These are phyloP conservation scores for Cryptococcus sp. DNA, from an alignment of 1,284 basidiomycete species.

Conservation along the genomic window DNA sequence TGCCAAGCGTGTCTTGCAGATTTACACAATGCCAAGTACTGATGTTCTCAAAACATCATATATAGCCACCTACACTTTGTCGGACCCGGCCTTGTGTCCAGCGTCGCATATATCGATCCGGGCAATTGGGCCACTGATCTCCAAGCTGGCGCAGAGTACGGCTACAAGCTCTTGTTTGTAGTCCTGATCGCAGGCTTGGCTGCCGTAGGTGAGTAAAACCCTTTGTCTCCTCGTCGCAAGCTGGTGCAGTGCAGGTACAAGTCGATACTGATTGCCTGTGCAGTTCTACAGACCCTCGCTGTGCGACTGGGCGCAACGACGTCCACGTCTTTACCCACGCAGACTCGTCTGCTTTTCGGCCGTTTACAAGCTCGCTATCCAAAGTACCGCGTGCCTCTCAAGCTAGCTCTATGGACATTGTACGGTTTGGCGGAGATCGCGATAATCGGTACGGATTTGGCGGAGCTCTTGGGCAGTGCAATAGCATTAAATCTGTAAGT, in stretches of 20 bases:
- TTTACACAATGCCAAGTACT: no score
- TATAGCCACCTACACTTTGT: conserved; percentile 50
- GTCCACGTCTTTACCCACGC: conserved; percentile 51
- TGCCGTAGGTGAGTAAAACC: conserved; percentile 55
- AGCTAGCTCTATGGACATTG: conserved; percentile 54
- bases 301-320: conserved; percentile 59
- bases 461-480: conserved; percentile 72
- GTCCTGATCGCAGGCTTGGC: conserved; percentile 81
- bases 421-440: conserved; percentile 70
- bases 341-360: conserved; percentile 69
- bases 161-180: conserved; percentile 83
- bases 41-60: no score
- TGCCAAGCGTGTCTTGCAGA: no score
- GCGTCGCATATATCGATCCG: conserved; percentile 53
- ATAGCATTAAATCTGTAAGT: conserved; percentile 70
- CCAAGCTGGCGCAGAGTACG: conserved; percentile 64
- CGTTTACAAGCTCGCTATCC: conserved; percentile 71
- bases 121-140: conserved; percentile 47
- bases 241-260: no score
- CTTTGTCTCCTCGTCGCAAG: neutral
- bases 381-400: conserved; percentile 56
- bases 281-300: conserved; percentile 47
- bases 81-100: conserved; percentile 53
- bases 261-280: neutral
- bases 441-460: conserved; percentile 67